A percentile compares a stretch with the other conserved stretches of the same genome.
Evolutionary conservation across 306 rosid species (phyloP).

Genomic region (Vigna angularis): DNA sequence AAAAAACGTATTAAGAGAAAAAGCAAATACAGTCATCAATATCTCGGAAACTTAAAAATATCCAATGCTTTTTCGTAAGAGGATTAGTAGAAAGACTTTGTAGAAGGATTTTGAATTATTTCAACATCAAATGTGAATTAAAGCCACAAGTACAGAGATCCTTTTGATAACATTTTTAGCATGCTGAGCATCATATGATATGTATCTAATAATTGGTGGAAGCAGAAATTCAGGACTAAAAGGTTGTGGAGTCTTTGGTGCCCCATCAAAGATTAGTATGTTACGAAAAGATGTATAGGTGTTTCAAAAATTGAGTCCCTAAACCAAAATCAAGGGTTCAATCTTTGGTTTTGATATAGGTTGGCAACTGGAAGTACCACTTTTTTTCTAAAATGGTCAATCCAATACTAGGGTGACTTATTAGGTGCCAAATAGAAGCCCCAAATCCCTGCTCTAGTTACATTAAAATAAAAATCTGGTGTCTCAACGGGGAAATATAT

Average conservation of each 20-base stretch:
- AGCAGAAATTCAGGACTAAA: conserved; percentile 1
- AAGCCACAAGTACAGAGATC: conserved; percentile 5
- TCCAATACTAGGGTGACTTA: no score
- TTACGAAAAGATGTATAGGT: no score
- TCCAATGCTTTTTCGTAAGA: neutral
- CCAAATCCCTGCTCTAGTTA: no score
- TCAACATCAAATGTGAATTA: conserved; percentile 32
- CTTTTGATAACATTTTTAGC: conserved; percentile 19
- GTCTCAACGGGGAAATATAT: neutral
- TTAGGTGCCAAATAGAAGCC: no score
- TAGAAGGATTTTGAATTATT: neutral
- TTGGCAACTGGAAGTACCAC: no score
- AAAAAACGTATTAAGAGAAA: neutral
- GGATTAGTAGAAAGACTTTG: neutral
- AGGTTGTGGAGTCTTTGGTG: neutral
- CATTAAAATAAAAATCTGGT: neutral
- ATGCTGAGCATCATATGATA: neutral
- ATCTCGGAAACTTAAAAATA: neutral
- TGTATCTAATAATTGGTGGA: neutral
- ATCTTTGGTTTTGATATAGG: no score
- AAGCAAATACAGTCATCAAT: neutral
- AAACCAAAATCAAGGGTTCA: no score
- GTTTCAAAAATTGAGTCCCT: no score
- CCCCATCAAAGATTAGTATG: neutral
- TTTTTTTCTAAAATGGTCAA: no score